phyloP scores from a whole-genome alignment of 208 protist genomes.

The Acanthamoeba royreba region DNA sequence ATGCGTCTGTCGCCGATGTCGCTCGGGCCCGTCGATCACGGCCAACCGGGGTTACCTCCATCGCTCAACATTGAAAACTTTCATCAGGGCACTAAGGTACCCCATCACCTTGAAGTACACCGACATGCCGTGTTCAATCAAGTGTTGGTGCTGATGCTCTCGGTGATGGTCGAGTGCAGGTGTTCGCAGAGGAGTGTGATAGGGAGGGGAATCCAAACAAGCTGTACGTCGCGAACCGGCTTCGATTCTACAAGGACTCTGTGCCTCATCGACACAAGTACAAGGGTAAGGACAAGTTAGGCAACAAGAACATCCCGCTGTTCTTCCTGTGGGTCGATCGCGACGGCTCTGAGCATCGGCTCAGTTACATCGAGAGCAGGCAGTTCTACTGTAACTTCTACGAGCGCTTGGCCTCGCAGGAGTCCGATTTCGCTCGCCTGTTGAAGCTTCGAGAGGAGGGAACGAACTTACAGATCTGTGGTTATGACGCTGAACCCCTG shows the following conservation, averaged over 20 bases:
- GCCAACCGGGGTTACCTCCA: constrained; percentile 29
- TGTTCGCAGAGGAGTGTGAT: constrained; percentile 29
- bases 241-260: constrained; percentile 23
- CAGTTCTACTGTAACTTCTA: constrained; percentile 68
- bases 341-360: not conserved
- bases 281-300: not conserved
- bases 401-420: not conserved
- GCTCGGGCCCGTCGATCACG: constrained; percentile 33
- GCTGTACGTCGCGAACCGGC: not conserved
- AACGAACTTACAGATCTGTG: constrained; percentile 46
- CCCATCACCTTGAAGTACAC: not conserved
- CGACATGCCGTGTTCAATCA: not conserved
- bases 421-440: constrained; percentile 2
- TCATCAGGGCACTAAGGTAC: constrained; percentile 48
- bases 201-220: not conserved
- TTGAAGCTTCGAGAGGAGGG: not conserved
- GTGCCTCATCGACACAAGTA: constrained; percentile 60
- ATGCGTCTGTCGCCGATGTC: constrained; percentile 44
- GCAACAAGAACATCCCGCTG: constrained; percentile 32
- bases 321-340: constrained; percentile 57
- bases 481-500: constrained; percentile 52
- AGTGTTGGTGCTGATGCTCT: too few species aligned
- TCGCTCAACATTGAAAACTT: constrained; percentile 64
- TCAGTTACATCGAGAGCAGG: constrained; percentile 33
- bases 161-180: too few species aligned